Base-by-base conservation (phyloP, 495 filamentous ascomycete species). In the Penicillium silybi region DNA sequence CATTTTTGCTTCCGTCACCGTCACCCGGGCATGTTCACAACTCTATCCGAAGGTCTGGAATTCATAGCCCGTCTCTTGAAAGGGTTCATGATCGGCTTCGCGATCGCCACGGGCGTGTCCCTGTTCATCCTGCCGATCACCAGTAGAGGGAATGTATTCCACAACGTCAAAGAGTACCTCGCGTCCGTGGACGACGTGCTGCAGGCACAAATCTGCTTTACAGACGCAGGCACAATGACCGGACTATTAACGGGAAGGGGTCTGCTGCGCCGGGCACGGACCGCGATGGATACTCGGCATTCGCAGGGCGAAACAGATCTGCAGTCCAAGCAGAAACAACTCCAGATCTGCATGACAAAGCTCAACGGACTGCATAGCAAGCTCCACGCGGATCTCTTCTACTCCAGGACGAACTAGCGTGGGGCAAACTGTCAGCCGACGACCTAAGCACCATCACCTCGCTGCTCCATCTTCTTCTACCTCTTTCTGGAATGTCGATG, bases 401-500 rank as follows among this genome's bases (percentile, higher is more conserved):
- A 89, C 58, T 88, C 84, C 0, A 90, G 53, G 75, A 86, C 15
- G 87, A 90, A 54, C 61, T 85, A 17, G 85, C 85, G 0, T 85
- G 74, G 68, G 86, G 85, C 6, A 89, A 86, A 46, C 64, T 89
- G 15, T 71, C 77, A 35, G 79, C 85, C 3, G 73, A 82, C n/a
- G 86, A 89, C 51, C 53, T 91, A 7, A 68, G 76, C 38, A 63
- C 75, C 15, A 71, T 87, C 3, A 74, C 73, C 26, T 72, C 68
- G 29, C 59, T 81, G 1, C 66, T 81, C 13, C 70, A 61, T 17
- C 72, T 88, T 32, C 68, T 88, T 25, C 66, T 88, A 3, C 88
- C 87, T 0, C 56, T 88, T 0, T 65, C 84, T 35, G 88, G 88
- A 11, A 81, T 90, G 66, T 80, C 78, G 3, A 85, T 85, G 34